These are phyloP conservation scores for Petunia axillaris DNA, from an alignment of 257 asterid species.

Conservation along the genomic window DNA sequence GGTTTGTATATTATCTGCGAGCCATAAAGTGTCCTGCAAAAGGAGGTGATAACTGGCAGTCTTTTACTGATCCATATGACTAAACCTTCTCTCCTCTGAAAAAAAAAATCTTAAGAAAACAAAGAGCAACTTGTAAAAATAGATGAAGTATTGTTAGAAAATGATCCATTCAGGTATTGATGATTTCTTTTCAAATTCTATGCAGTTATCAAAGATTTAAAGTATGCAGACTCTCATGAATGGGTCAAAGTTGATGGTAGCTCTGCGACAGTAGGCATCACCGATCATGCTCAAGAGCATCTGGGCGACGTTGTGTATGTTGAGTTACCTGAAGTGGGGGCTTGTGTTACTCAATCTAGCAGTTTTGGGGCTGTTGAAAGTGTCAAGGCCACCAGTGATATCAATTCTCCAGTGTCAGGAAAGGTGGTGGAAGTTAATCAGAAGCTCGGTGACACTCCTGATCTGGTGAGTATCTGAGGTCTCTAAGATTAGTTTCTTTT, in stretches of 20 bases:
- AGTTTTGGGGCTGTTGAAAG: conserved; percentile 95
- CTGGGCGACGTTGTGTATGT: conserved; percentile 90
- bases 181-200: not conserved
- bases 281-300: conserved; percentile 92
- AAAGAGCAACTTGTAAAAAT: not conserved
- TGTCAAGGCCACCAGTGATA: conserved; percentile 90
- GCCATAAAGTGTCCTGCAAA: not conserved
- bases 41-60: not conserved
- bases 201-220: conserved; percentile 82
- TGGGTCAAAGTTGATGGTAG: conserved; percentile 90
- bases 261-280: conserved; percentile 80
- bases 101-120: not conserved
- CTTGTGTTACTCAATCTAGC: conserved; percentile 62
- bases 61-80: not conserved
- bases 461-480: conserved; percentile 59
- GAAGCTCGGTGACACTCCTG: conserved; percentile 72
- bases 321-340: conserved; percentile 79
- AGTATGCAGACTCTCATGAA: conserved; percentile 88
- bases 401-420: conserved; percentile 88
- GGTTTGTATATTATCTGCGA: not conserved
- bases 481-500: conserved; percentile 1
- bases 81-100: not conserved
- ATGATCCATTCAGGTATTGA: not conserved
- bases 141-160: not conserved
- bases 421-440: conserved; percentile 73